A percentile compares a stretch with the other conserved stretches of the same genome.
phyloP scores from a whole-genome alignment of 495 filamentous ascomycete species.

The Lasiosphaeria ovina region DNA sequence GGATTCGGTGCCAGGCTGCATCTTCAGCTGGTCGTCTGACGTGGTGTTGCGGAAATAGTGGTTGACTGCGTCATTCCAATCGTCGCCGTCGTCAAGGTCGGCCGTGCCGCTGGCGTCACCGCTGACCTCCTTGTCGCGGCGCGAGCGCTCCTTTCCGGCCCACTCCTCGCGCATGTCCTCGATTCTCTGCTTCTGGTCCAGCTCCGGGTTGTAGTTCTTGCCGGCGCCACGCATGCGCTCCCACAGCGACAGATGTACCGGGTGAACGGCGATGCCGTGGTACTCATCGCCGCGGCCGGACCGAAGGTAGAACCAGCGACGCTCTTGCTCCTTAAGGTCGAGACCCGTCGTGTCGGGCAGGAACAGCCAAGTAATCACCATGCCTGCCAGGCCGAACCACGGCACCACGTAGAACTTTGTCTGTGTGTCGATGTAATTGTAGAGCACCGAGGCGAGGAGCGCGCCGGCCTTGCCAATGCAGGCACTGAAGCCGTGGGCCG shows the following conservation, averaged over 20 bases:
- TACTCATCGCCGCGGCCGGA: slow-evolving; percentile 72
- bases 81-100: slow-evolving; percentile 37
- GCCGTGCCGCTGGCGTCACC: slow-evolving; percentile 25
- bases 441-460: slow-evolving; percentile 76
- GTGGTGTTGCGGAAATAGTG: slow-evolving; percentile 41
- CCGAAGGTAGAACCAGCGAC: slow-evolving; percentile 78
- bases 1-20: not conserved
- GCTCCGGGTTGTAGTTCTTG: slow-evolving; percentile 74
- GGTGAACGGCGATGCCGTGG: slow-evolving; percentile 84
- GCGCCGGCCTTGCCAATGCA: slow-evolving; percentile 82
- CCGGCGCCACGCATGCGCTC: slow-evolving; percentile 69
- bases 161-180: slow-evolving; percentile 64
- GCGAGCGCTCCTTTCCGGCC: slow-evolving; percentile 34
- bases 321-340: slow-evolving; percentile 91
- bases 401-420: slow-evolving; percentile 84
- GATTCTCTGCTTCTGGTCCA: slow-evolving; percentile 76
- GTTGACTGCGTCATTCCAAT: slow-evolving; percentile 41
- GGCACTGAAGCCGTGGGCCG: slow-evolving; percentile 86
- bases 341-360: slow-evolving; percentile 90
- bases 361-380: slow-evolving; percentile 73
- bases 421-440: slow-evolving; percentile 80
- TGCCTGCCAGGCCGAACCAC: slow-evolving; percentile 85
- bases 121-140: slow-evolving; percentile 23
- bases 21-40: slow-evolving; percentile 2
- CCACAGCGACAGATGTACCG: slow-evolving; percentile 78